These are phyloP conservation scores for Xylariaceae sp. DNA, from an alignment of 2,329 filamentous ascomycete species.

Conservation along the genomic window DNA sequence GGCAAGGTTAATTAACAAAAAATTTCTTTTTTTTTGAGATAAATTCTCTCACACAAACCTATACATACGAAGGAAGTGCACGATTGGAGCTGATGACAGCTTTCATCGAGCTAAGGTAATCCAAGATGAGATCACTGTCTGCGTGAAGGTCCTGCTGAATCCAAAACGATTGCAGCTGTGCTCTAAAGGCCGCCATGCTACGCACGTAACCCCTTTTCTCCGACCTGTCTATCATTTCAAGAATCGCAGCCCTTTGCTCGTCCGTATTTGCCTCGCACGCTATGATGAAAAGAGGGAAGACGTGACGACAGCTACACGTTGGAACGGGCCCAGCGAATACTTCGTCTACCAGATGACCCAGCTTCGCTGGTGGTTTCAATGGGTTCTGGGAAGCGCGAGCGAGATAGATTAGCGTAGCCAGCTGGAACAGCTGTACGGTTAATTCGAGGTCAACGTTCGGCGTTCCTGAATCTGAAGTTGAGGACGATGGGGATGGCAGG, in stretches of 20 bases:
- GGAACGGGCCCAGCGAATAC: constrained; percentile 26
- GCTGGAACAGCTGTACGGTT: constrained; percentile 27
- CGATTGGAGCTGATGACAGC: constrained; percentile 32
- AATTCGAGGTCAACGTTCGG: not conserved
- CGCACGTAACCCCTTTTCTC: constrained; percentile 25
- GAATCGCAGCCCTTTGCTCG: constrained; percentile 39
- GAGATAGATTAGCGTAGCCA: constrained; percentile 32
- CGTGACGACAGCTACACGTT: constrained; percentile 36
- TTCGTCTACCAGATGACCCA: constrained; percentile 30
- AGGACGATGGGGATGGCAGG: not conserved
- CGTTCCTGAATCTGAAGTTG: not conserved
- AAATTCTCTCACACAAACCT: too few species aligned
- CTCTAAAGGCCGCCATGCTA: constrained; percentile 33
- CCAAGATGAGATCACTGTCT: constrained; percentile 39
- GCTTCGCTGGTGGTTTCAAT: constrained; percentile 24
- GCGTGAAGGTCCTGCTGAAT: constrained; percentile 43
- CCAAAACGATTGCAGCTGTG: constrained; percentile 41
- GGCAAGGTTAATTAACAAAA: too few species aligned
- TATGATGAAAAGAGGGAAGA: constrained; percentile 45
- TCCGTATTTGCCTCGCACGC: constrained; percentile 44
- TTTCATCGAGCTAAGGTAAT: constrained; percentile 38
- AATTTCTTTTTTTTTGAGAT: too few species aligned
- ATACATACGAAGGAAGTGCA: constrained; percentile 32
- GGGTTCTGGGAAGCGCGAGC: constrained; percentile 33
- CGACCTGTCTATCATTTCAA: constrained; percentile 41